phyloP scores from a whole-genome alignment of 2,329 filamentous ascomycete genomes.

The Clonostachys rosea region DNA sequence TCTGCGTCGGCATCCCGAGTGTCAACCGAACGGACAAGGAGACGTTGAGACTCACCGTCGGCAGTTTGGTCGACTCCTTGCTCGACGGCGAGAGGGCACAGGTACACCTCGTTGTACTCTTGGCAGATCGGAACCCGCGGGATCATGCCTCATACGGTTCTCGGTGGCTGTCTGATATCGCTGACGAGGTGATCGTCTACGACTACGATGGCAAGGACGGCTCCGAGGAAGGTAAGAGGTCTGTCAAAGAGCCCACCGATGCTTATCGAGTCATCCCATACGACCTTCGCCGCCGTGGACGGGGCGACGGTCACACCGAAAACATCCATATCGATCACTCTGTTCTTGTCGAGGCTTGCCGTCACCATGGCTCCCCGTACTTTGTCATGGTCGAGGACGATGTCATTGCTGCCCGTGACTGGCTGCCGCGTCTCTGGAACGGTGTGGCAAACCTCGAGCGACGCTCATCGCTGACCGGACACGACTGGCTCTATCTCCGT shows the following conservation, averaged over 20 bases:
- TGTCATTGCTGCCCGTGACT: constrained; percentile 23
- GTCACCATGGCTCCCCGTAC: constrained; percentile 16
- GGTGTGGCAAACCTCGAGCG: constrained; percentile 20
- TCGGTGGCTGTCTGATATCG: constrained; percentile 20
- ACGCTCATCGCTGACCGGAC: constrained; percentile 5
- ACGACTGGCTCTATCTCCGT: constrained; percentile 27
- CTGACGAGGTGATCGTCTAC: constrained; percentile 26
- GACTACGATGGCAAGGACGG: constrained; percentile 1
- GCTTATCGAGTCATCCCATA: constrained; percentile 10
- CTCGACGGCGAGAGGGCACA: constrained; percentile 18
- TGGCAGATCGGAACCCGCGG: constrained; percentile 23
- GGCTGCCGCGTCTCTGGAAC: constrained; percentile 19
- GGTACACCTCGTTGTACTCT: constrained; percentile 23
- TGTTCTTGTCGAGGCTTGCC: constrained; percentile 22
- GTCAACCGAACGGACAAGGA: constrained; percentile 20
- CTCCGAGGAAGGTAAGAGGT: constrained; percentile 2
- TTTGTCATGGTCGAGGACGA: constrained; percentile 31
- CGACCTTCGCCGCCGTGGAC: constrained; percentile 12
- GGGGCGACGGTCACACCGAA: constrained; percentile 19
- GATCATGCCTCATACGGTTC: constrained; percentile 21
- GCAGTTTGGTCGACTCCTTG: constrained; percentile 21
- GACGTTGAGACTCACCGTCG: constrained; percentile 19
- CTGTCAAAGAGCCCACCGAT: neutral
- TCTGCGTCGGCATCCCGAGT: constrained; percentile 27
- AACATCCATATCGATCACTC: constrained; percentile 26